Evolutionary conservation across 805 yeast genomes (phyloP).

Genomic region (Wickerhamomyces rabaulensis): DNA sequence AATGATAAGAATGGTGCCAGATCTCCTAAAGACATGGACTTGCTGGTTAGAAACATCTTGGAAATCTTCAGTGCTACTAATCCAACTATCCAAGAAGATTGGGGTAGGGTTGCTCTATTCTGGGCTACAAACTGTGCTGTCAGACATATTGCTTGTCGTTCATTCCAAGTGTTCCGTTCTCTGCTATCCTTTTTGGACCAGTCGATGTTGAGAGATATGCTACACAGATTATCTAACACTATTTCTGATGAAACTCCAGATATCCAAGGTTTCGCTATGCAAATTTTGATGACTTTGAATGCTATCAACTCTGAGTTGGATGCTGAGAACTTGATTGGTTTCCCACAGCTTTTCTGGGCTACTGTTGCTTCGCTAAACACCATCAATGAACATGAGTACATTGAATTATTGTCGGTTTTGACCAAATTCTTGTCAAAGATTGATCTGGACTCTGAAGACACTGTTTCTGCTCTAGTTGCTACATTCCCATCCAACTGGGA

Average conservation of each 20-base stretch:
- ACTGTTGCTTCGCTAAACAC: slow-evolving; percentile 88
- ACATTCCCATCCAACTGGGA: slow-evolving; percentile 97
- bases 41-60: slow-evolving; percentile 57
- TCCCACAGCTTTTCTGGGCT: slow-evolving; percentile 95
- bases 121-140: slow-evolving; percentile 99
- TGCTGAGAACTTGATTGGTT: slow-evolving; percentile 71
- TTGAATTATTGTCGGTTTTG: slow-evolving; percentile 79
- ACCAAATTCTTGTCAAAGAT: slow-evolving; percentile 82
- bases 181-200: slow-evolving; percentile 78
- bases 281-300: slow-evolving; percentile 90
- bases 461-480: slow-evolving; percentile 74
- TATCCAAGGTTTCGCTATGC: slow-evolving; percentile 96
- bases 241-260: slow-evolving; percentile 85
- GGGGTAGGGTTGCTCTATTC: slow-evolving; percentile 77
- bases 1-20: slow-evolving; percentile 74
- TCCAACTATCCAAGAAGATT: slow-evolving; percentile 61
- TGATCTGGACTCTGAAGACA: slow-evolving; percentile 79
- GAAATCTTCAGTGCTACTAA: slow-evolving; percentile 45
- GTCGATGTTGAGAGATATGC: slow-evolving; percentile 86
- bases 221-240: slow-evolving; percentile 88
- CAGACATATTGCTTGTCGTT: slow-evolving; percentile 92
- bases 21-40: slow-evolving; percentile 83
- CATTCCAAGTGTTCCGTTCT: slow-evolving; percentile 89
- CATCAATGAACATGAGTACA: slow-evolving; percentile 87
- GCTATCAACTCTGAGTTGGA: slow-evolving; percentile 85